Evolutionary conservation across 1,284 basidiomycete genomes (phyloP), one percentile per base, ranked within the genome.

Genomic region (Inonotus hispidus): DNA sequence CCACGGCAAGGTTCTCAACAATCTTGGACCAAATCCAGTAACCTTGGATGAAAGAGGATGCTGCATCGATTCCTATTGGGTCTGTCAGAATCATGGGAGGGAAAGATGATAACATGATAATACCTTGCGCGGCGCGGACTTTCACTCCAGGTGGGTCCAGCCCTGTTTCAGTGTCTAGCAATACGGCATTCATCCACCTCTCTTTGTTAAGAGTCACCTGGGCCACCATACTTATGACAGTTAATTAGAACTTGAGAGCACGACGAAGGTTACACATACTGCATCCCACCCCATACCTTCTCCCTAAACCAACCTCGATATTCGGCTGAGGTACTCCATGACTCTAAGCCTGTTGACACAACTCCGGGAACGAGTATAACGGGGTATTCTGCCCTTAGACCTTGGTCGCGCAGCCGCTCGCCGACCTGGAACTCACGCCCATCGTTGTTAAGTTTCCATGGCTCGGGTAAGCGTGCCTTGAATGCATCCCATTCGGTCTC

Each of bases 21-120:
- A 98, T 92, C 74, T 95, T 95, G 2, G 90, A 85, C 94, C 95
- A 98, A 65, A 97, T 88, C 95, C 95, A 97, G 72, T 94, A 98
- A 3, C 93, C 93, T 70, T 91, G 88, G 60, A 98, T 89, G 70
- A 98, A 97, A 68, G 85, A 92, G 66, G 89, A 93, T 5, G 93
- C 93, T 1, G 92, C 93, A 66, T 90, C 86, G n/a, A 93, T 83
- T 0, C 91, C 63, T 64, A 5, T 64, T 54, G 49, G 23, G 41
- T 1, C 25, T 1, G 10, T 37, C 19, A 16, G 32, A n/a, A 67
- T 68, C 60, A 73, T 68, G 1, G 66, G 66, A 50, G 39, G 57
- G n/a, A 19, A 80, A 75, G 50, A 71, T 70, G 8, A 72, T 63
- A 16, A 29, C n/a, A 80, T 75, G 50, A 70, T 71, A 8, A 72